A percentile compares a stretch with the other conserved stretches of the same genome.
Conservation (phyloP, 176 grass and related monocot genomes). For the Sorghum bicolor region Sorghum_bicolor_NCBIv3 NC_012873.2:55072501-55073000, state of each 20-base stretch:
- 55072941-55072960: background rate
- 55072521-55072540: constrained; percentile 18
- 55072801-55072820: background rate
- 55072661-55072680: constrained; percentile 24
- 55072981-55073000: background rate
- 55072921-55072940: background rate
- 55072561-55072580: constrained; percentile 37
- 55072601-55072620: constrained; percentile 25
- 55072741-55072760: constrained; percentile 13
- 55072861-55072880: background rate
- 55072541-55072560: constrained; percentile 34
- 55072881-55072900: background rate
- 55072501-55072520: constrained; percentile 9
- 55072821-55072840: constrained; percentile 13
- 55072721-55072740: constrained; percentile 3
- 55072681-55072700: constrained; percentile 40
- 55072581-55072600: constrained; percentile 17
- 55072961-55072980: background rate
- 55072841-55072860: constrained; percentile 1
- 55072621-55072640: constrained; percentile 5
- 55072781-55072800: background rate
- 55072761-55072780: background rate
- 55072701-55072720: constrained; percentile 29
- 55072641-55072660: constrained; percentile 18
- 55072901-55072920: background rate